These are phyloP conservation scores for Adansonia madagascariensis DNA, from an alignment of 441 rosid genomes.

Conservation along the genomic window DNA sequence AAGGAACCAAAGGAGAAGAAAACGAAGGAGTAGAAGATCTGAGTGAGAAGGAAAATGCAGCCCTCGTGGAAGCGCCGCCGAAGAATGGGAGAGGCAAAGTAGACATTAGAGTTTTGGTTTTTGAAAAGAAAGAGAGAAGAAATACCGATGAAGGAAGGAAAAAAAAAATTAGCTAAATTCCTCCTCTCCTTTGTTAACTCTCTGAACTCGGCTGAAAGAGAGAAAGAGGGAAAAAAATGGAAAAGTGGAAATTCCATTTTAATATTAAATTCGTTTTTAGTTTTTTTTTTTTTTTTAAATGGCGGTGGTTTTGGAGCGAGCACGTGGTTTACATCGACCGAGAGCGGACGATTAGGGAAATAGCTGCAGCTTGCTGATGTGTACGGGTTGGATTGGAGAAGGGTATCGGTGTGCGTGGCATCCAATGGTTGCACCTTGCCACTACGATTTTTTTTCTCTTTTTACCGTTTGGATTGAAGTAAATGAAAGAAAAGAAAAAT, in stretches of 20 bases:
- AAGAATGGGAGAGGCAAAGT: constrained; percentile 44
- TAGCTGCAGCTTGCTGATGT: constrained; percentile 21
- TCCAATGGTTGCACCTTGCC: constrained; percentile 11
- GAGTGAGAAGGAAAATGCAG: constrained; percentile 31
- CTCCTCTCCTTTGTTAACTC: constrained; percentile 32
- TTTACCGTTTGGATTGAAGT: no score
- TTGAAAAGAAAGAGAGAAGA: constrained; percentile 26
- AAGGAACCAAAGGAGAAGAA: constrained; percentile 27
- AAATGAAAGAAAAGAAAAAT: no score
- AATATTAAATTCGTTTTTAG: background rate
- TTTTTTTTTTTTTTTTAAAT: background rate
- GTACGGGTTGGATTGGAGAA: constrained; percentile 2
- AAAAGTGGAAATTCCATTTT: background rate
- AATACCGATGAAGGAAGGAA: background rate
- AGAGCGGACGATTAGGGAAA: constrained; percentile 21
- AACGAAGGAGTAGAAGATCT: constrained; percentile 24
- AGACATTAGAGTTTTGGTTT: constrained; percentile 40
- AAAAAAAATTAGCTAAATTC: background rate
- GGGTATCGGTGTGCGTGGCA: constrained; percentile 20
- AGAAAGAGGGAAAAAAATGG: background rate
- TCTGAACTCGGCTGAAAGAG: background rate
- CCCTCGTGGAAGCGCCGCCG: constrained; percentile 46
- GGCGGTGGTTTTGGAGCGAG: constrained; percentile 6
- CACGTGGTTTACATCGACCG: constrained; percentile 31
- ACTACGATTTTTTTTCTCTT: background rate